Conservation (phyloP, 257 asterid species). For the Cinchona pubescens region DNA sequence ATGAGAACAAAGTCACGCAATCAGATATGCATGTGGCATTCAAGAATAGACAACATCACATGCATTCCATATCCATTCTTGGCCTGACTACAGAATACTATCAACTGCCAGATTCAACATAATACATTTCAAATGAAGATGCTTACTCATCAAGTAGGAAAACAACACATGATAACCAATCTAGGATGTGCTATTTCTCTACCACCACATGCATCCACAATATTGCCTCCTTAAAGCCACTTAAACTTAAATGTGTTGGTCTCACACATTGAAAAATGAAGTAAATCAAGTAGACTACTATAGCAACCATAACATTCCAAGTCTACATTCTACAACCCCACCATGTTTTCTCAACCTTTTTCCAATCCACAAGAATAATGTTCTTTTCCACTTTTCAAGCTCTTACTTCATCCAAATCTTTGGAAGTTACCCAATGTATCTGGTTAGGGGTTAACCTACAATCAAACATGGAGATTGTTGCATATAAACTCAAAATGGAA, state of each 20-base stretch:
- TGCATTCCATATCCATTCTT: too few species aligned
- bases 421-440: too few species aligned
- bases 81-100: too few species aligned
- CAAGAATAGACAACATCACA: too few species aligned
- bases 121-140: too few species aligned
- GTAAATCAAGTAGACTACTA: not conserved
- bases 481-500: too few species aligned
- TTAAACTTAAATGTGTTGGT: too few species aligned
- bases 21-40: not conserved
- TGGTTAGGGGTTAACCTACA: not conserved
- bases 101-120: too few species aligned
- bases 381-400: not conserved
- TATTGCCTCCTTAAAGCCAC: not conserved
- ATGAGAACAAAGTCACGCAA: constrained; percentile 5
- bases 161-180: too few species aligned
- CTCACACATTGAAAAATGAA: not conserved
- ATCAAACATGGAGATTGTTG: not conserved
- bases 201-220: not conserved
- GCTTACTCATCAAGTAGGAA: too few species aligned
- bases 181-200: not conserved
- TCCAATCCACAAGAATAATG: not conserved
- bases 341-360: not conserved
- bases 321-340: not conserved
- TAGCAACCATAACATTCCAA: not conserved
- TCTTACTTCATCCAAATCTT: too few species aligned